Evolutionary conservation across 1,284 basidiomycete genomes (phyloP).

Genomic region (Marasmius oreades): DNA sequence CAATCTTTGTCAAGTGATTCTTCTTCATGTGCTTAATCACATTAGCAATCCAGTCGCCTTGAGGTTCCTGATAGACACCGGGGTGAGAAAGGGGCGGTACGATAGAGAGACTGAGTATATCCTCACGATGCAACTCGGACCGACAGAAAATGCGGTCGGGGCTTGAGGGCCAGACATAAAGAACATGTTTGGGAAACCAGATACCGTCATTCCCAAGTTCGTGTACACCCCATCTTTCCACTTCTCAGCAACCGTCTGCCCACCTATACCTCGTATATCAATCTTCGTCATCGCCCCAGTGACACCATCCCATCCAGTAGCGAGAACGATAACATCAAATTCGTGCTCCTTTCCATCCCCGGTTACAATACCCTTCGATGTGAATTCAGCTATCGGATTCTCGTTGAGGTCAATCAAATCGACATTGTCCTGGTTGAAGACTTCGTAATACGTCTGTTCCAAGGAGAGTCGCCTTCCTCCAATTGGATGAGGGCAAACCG

Average conservation of each 20-base stretch:
- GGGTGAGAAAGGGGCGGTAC: background rate
- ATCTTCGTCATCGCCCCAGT: too few relatives aligned
- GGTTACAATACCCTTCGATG: slow-evolving; percentile 3
- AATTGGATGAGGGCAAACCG: slow-evolving; percentile 19
- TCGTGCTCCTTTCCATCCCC: slow-evolving; percentile 6
- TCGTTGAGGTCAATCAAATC: slow-evolving; percentile 19
- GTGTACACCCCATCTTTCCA: too few relatives aligned
- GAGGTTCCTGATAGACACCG: too few relatives aligned
- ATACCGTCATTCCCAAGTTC: too few relatives aligned
- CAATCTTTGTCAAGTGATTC: too few relatives aligned
- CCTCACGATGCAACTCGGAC: slow-evolving; percentile 3
- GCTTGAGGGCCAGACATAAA: too few relatives aligned
- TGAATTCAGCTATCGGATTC: slow-evolving; percentile 7
- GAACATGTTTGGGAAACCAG: too few relatives aligned
- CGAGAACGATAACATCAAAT: slow-evolving; percentile 11
- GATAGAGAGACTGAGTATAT: background rate
- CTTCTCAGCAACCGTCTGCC: too few relatives aligned
- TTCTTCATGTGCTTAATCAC: too few relatives aligned
- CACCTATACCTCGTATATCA: too few relatives aligned
- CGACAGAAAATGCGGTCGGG: slow-evolving; percentile 2
- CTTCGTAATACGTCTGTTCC: slow-evolving; percentile 21
- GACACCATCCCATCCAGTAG: too few relatives aligned
- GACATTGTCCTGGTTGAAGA: slow-evolving; percentile 22
- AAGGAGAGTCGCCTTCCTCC: slow-evolving; percentile 17
- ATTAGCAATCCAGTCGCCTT: too few relatives aligned